These are phyloP conservation scores for Echeveria elegans DNA, from an alignment of 164 flowering plant genomes.

Conservation along the genomic window DNA sequence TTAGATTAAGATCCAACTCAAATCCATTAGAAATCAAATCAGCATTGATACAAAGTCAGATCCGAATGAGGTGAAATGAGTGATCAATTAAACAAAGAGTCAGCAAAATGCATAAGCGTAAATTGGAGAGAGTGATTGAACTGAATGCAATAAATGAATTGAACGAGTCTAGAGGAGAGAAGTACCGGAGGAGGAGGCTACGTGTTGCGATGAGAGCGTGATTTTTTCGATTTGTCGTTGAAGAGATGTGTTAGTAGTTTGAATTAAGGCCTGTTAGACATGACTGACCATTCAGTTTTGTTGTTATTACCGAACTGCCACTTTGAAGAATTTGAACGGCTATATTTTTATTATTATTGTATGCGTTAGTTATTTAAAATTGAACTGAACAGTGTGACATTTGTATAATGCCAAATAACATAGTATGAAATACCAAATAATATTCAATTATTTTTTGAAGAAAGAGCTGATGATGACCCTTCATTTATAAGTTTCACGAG, in stretches of 20 bases:
- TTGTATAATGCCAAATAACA: too few relatives aligned
- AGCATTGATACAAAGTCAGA: background rate
- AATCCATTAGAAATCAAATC: too few relatives aligned
- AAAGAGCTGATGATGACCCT: background rate
- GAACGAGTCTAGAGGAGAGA: background rate
- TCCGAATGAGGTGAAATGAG: background rate
- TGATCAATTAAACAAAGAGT: background rate
- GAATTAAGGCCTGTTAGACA: background rate
- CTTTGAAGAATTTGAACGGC: too few relatives aligned
- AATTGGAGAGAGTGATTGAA: background rate
- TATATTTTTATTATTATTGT: too few relatives aligned
- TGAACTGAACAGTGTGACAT: too few relatives aligned
- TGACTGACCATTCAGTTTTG: background rate
- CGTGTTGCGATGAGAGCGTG: constrained; percentile 2
- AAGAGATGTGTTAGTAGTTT: background rate
- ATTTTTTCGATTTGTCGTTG: background rate
- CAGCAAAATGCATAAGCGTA: background rate
- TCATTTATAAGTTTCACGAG: constrained; percentile 2
- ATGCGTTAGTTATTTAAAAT: too few relatives aligned
- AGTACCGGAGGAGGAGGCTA: background rate
- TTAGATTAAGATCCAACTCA: background rate
- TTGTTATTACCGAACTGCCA: background rate
- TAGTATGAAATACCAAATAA: too few relatives aligned
- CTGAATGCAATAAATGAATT: background rate
- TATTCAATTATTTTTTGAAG: too few relatives aligned